A percentile compares a stretch with the other conserved stretches of the same genome.
phyloP scores from a whole-genome alignment of 2,329 filamentous ascomycete genomes.

The Didymosphaeria variabile region DNA sequence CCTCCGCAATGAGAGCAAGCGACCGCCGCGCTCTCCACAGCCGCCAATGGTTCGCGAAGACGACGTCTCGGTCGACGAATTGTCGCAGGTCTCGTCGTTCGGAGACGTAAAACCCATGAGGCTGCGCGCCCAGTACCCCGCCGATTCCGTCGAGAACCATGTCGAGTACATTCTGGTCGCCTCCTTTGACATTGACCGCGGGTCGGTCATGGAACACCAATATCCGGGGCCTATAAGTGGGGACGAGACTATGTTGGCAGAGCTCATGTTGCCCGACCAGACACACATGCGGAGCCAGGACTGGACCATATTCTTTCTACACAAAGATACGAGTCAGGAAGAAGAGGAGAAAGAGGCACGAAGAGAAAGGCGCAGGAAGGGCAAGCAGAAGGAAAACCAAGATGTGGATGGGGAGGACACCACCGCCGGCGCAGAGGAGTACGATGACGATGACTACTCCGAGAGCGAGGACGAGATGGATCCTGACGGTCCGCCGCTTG shows the following conservation, averaged over 20 bases:
- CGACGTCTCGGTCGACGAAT: conserved; percentile 36
- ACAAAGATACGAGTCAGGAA: conserved; percentile 89
- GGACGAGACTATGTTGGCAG: conserved; percentile 96
- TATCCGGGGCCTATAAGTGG: conserved; percentile 94
- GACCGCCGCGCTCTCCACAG: conserved; percentile 45
- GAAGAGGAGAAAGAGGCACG: conserved; percentile 72
- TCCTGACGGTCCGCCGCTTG: conserved; percentile 85
- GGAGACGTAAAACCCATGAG: conserved; percentile 21
- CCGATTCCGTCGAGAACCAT: conserved; percentile 74
- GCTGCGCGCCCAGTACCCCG: conserved; percentile 60
- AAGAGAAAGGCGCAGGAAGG: conserved; percentile 64
- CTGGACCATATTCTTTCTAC: conserved; percentile 99
- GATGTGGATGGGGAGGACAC: conserved; percentile 55
- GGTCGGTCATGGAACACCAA: conserved; percentile 98
- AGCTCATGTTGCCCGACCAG: conserved; percentile 98
- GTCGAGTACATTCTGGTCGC: conserved; percentile 98
- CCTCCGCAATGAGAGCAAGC: conserved; percentile 43
- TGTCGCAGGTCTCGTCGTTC: conserved; percentile 39
- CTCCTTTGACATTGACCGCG: conserved; percentile 95
- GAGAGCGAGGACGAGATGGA: conserved; percentile 63
- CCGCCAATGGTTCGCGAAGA: conserved; percentile 47
- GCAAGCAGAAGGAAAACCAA: conserved; percentile 54
- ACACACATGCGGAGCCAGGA: conserved; percentile 94
- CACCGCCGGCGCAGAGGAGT: conserved; percentile 31
- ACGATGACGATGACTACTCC: conserved; percentile 56